These are phyloP conservation scores for Exserohilum rostratum DNA, from an alignment of 2,329 filamentous ascomycete genomes.

Conservation along the genomic window DNA sequence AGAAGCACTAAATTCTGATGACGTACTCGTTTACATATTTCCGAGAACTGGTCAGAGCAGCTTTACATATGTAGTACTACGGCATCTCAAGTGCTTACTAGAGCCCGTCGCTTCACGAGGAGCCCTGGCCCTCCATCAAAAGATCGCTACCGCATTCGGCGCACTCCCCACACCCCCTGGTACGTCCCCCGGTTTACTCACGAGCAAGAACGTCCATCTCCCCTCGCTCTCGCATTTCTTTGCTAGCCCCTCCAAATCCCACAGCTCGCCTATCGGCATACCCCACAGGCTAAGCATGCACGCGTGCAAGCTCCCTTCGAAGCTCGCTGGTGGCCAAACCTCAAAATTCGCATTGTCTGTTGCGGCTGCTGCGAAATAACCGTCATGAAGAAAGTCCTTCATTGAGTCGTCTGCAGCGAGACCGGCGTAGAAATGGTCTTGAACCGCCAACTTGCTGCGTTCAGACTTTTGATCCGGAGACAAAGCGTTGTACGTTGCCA, in stretches of 20 bases:
- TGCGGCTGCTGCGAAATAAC: slow-evolving; percentile 36
- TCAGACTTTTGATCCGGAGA: slow-evolving; percentile 11
- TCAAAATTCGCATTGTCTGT: slow-evolving; percentile 46
- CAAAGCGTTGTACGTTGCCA: slow-evolving; percentile 19
- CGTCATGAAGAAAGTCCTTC: slow-evolving; percentile 85
- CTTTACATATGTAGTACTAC: no score
- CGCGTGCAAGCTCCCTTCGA: slow-evolving; percentile 29
- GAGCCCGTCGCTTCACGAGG: not conserved
- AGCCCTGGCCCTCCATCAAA: slow-evolving; percentile 6
- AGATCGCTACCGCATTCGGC: slow-evolving; percentile 37
- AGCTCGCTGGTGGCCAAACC: slow-evolving; percentile 27
- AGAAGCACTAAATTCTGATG: no score
- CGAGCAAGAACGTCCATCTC: slow-evolving; percentile 60
- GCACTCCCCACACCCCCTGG: slow-evolving; percentile 37
- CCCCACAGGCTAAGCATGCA: slow-evolving; percentile 37
- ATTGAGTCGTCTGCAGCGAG: slow-evolving; percentile 87
- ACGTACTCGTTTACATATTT: no score
- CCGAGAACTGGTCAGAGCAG: no score
- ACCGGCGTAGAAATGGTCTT: slow-evolving; percentile 43
- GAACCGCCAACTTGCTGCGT: slow-evolving; percentile 13
- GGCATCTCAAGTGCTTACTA: no score
- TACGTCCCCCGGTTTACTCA: slow-evolving; percentile 55
- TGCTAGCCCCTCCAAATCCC: slow-evolving; percentile 41
- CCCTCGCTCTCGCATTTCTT: slow-evolving; percentile 34
- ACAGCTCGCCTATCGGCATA: slow-evolving; percentile 46